Evolutionary conservation across 768 basidiomycete species (phyloP).

Genomic region (Leccinum subtestaceum): DNA sequence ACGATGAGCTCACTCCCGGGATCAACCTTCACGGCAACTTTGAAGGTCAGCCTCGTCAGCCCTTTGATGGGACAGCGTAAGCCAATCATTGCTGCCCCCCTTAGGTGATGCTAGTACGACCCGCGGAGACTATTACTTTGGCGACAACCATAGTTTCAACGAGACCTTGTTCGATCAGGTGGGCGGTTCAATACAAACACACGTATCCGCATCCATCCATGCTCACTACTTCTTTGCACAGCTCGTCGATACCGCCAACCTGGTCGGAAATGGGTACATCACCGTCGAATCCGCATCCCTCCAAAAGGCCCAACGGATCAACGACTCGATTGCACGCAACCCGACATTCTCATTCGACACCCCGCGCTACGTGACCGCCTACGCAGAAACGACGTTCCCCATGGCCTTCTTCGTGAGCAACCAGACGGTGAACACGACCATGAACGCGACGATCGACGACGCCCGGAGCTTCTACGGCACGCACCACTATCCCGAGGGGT

Average conservation of each 20-base stretch:
- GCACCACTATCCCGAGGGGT: no score
- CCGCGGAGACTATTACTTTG: conserved; percentile 25
- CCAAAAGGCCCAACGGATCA: conserved; percentile 22
- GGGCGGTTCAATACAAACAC: not conserved
- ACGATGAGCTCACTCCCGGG: conserved; percentile 16
- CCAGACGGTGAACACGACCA: conserved; percentile 19
- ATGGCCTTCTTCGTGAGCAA: conserved; percentile 26
- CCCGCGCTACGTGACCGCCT: conserved; percentile 19
- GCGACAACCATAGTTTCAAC: conserved; percentile 25
- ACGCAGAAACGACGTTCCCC: conserved; percentile 22
- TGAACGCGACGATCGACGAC: conserved; percentile 9
- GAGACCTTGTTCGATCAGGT: conserved; percentile 27
- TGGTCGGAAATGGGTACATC: conserved; percentile 16
- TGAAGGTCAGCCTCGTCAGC: conserved; percentile 11
- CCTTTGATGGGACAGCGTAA: not conserved
- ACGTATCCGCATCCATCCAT: not conserved
- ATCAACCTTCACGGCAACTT: conserved; percentile 25
- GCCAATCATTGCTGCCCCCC: not conserved
- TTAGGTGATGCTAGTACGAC: conserved; percentile 27
- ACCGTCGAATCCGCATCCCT: conserved; percentile 22
- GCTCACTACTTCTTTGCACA: conserved; percentile 4
- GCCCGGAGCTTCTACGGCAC: not conserved
- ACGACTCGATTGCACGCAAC: conserved; percentile 26
- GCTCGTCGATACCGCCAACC: conserved; percentile 17
- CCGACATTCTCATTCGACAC: conserved; percentile 22